phyloP scores from a whole-genome alignment of 371 early-diverging fungal genomes.

The Synchytrium microbalum region DNA sequence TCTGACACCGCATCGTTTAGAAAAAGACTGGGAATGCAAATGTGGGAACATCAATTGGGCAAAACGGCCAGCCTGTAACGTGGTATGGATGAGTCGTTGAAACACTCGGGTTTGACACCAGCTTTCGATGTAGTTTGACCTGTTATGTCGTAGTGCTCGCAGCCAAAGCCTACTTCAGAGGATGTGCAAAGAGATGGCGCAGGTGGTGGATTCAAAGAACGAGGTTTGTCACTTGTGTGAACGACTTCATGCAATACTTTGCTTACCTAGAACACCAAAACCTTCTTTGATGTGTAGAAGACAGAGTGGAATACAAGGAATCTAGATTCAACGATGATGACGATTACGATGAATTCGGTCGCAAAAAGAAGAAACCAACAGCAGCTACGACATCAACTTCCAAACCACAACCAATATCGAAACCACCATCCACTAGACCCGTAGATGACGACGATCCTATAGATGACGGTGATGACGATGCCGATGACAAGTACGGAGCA shows the following conservation, averaged over 20 bases:
- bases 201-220: slow-evolving; percentile 35
- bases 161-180: slow-evolving; percentile 18
- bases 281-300: slow-evolving; percentile 10
- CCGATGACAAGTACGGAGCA: slow-evolving; percentile 31
- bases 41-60: slow-evolving; percentile 33
- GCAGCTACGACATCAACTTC: not conserved
- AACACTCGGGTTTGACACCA: too few relatives aligned
- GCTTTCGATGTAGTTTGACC: too few relatives aligned
- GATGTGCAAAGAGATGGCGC: slow-evolving; percentile 24
- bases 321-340: slow-evolving; percentile 27
- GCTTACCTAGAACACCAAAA: not conserved
- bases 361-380: slow-evolving; percentile 26
- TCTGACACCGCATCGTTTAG: too few relatives aligned
- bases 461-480: slow-evolving; percentile 31
- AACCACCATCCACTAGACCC: not conserved
- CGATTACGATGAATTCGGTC: slow-evolving; percentile 37
- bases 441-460: slow-evolving; percentile 8
- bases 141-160: too few relatives aligned
- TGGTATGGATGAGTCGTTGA: slow-evolving; percentile 8
- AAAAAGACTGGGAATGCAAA: slow-evolving; percentile 24
- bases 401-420: not conserved
- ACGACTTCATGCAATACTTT: too few relatives aligned
- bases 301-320: slow-evolving; percentile 28
- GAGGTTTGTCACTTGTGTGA: slow-evolving; percentile 15
- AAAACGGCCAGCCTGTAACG: slow-evolving; percentile 22